phyloP scores from a whole-genome alignment of 129 eudicot species.

The Helichrysum umbraculigerum region DNA sequence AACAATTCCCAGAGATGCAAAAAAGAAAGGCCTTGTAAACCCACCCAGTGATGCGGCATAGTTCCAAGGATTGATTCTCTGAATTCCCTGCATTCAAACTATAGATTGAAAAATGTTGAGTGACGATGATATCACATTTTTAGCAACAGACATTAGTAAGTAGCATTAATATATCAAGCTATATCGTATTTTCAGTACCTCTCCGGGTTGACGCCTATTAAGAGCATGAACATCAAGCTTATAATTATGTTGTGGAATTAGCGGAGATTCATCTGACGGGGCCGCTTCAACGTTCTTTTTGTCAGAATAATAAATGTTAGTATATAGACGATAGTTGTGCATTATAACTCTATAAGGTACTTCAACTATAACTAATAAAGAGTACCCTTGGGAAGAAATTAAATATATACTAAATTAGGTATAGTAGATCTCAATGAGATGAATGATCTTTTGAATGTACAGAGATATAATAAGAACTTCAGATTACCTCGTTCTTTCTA shows the following conservation, averaged over 20 bases:
- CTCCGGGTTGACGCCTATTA: constrained; percentile 90
- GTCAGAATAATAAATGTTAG: constrained; percentile 29
- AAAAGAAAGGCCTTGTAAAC: constrained; percentile 22
- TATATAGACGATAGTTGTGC: constrained; percentile 15
- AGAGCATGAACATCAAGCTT: constrained; percentile 95
- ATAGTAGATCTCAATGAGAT: background rate
- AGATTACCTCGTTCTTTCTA: constrained; percentile 78
- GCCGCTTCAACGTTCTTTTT: constrained; percentile 70
- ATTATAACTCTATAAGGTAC: background rate
- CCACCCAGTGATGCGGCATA: constrained; percentile 97
- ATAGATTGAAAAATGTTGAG: constrained; percentile 33
- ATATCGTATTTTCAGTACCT: constrained; percentile 52
- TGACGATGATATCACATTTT: background rate
- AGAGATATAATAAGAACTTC: constrained; percentile 6
- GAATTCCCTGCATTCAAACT: constrained; percentile 97
- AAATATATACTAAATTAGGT: background rate
- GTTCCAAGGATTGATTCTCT: constrained; percentile 95
- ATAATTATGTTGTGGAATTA: constrained; percentile 98
- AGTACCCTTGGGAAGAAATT: background rate
- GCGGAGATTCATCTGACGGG: constrained; percentile 72
- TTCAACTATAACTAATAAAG: background rate
- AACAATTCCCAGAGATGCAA: background rate
- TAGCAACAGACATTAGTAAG: background rate
- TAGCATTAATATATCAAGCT: constrained; percentile 5
- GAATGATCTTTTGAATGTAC: constrained; percentile 5